Evolutionary conservation across 768 basidiomycete species (phyloP), one percentile per base, ranked within the genome.

Genomic region (Leccinum truebloodii): DNA sequence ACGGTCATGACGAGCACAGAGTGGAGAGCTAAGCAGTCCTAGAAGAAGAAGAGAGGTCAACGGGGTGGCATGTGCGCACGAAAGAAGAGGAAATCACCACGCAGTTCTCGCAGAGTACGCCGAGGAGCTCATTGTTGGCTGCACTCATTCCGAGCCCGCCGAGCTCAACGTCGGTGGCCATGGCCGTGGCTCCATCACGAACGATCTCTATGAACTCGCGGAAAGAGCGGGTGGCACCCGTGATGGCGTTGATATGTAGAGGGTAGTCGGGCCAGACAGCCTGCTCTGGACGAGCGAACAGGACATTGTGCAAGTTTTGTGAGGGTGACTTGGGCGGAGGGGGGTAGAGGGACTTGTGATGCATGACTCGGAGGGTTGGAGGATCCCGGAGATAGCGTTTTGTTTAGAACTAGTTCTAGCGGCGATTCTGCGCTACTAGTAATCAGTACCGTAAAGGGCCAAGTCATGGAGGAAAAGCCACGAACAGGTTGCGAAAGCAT

Each of bases 41-140:
- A 34, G 16, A 58, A 51, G 41, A 12, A 30, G 30, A 30, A 30
- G 28, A 35, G 6, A 9, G 2, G 39, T 67, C 18, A 58, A 24
- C 6, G 24, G 24, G 9, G 56, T 26, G 44, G 20, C 18, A 16
- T 35, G 10, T n/a, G 13, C 0, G 14, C 39, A 7, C 3, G 34
- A 54, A 54, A 35, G 49, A 41, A 18, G 8, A 72, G 6, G 6
- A 14, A 22, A 12, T 22, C 72, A 89, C 90, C 70, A 85, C 67
- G 37, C 82, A 86, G 68, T 92, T 92, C 51, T 86, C 81, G 71
- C 83, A 84, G 68, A 90, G 80, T 13, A 92, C 82, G 5, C 88
- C 90, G 22, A 90, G 78, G 24, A 90, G 82, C 54, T 88, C 86
- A 0, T 77, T 78, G 20, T 80, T 76, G 46, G 75, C 77, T 0